Conservation (phyloP, 805 yeast genomes). For the Yamadazyma scolyti region DNA sequence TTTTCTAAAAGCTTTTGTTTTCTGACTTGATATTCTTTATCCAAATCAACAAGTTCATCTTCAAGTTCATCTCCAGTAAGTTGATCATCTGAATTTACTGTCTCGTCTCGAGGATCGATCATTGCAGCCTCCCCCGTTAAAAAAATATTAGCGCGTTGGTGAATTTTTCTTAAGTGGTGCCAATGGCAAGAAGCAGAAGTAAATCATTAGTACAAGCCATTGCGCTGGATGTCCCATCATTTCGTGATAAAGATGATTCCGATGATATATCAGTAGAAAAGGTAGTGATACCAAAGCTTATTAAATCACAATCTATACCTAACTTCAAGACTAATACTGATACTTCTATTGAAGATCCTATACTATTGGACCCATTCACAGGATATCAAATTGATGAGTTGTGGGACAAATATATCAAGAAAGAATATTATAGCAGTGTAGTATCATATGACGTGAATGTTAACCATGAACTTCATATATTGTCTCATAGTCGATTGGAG, state of each 20-base stretch:
- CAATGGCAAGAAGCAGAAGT: slow-evolving; percentile 47
- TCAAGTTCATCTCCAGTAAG: slow-evolving; percentile 37
- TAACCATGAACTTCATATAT: slow-evolving; percentile 8
- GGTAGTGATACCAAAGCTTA: neutral
- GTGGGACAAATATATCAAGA: slow-evolving; percentile 1
- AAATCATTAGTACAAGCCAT: slow-evolving; percentile 61
- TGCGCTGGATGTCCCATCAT: slow-evolving; percentile 48
- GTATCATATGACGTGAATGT: slow-evolving; percentile 7
- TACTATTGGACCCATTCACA: slow-evolving; percentile 5
- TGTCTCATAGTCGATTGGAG: slow-evolving; percentile 13
- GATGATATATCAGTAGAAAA: neutral
- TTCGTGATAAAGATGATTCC: neutral
- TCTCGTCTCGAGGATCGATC: slow-evolving; percentile 20
- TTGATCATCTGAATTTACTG: slow-evolving; percentile 20
- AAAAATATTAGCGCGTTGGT: slow-evolving; percentile 1
- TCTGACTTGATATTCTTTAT: slow-evolving; percentile 33
- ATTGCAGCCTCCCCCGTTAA: neutral
- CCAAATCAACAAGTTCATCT: slow-evolving; percentile 34
- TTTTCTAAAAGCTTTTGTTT: slow-evolving; percentile 14
- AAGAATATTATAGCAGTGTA: slow-evolving; percentile 6
- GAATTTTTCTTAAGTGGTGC: neutral
- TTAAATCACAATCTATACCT: slow-evolving; percentile 13
- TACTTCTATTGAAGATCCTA: neutral
- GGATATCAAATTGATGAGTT: slow-evolving; percentile 1
- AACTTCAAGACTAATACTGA: neutral